Conservation (phyloP, 192 early-diverging fungal species). For the Podila clonocystis region DNA sequence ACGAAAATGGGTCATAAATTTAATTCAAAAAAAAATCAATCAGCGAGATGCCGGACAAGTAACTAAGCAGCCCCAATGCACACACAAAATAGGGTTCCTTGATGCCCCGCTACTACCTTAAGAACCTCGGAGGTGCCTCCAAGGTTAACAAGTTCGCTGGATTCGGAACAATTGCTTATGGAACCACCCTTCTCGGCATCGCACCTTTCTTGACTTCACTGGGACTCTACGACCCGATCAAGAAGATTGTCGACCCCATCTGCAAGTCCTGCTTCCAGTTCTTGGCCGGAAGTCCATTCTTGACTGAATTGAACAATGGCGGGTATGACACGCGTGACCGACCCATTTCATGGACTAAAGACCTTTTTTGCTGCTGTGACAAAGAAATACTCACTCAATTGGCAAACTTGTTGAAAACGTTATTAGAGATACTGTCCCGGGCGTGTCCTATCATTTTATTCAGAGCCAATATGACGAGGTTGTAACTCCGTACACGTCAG, state of each 20-base stretch:
- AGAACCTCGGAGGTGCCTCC: constrained; percentile 27
- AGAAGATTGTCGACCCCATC: constrained; percentile 33
- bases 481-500: constrained; percentile 40
- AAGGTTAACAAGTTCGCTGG: constrained; percentile 43
- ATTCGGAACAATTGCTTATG: constrained; percentile 39
- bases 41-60: no score
- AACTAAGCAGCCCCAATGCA: no score
- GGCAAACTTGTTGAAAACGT: no score
- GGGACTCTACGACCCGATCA: constrained; percentile 20
- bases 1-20: background rate
- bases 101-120: constrained; percentile 41
- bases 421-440: no score
- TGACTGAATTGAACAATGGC: constrained; percentile 28
- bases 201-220: background rate
- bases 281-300: constrained; percentile 16
- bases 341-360: no score
- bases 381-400: no score
- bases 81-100: constrained; percentile 18
- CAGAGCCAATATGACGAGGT: constrained; percentile 28
- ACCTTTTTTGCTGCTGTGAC: no score
- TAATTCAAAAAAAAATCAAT: no score
- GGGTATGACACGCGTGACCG: background rate
- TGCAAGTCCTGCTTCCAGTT: constrained; percentile 45
- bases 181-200: background rate
- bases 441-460: constrained; percentile 8